Base-by-base conservation (phyloP, 352 stramenopile species). In the Globisporangium recalcitrans region DNA sequence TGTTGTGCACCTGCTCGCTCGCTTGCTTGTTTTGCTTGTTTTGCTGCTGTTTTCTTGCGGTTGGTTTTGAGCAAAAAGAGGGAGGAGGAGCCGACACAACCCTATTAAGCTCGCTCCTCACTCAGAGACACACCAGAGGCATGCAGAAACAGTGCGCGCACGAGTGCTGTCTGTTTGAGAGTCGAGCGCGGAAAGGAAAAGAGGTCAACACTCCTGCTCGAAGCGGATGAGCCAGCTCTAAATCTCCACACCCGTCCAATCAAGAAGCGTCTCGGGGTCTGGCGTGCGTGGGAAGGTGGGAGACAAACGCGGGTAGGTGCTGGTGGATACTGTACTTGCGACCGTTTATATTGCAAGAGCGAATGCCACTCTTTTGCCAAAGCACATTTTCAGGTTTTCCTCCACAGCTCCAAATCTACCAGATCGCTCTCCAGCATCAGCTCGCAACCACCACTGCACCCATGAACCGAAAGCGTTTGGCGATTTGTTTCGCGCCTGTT, bases 111-210 rank as follows among this genome's bases (percentile, higher is more conserved):
- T 16, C 42, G 19, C 49, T 57, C 51, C 51, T 57, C 51, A 11
- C 29, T 38, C 51, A 64, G 59, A 64, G 59, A 64, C 59, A 64
- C 59, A 42, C 48, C 47, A 22, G 14, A 6, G 6, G 9, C 6
- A n/a, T 8, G 29, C 21, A 62, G 46, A 55, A 62, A 31, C 29
- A 14, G 57, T 32, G 29, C 56, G 19, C 1, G 5, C 10, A 32
- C 14, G 56, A 24, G 56, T 26, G 29, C 44, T 34, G 31, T 31
- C 31, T 31, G 29, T 44, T 58, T 24, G 21, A 29, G 42, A 1
- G 6, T 44, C 52, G 44, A 26, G 44, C 44, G 44, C 19, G 40
- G 19, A 22, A 19, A 47, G 19, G n/a, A 47, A 40, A 19, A 40
- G 34, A 40, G 38, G 38, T 46, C 38, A 22, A 4, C 16, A 0